A percentile compares a stretch with the other conserved stretches of the same genome.
Evolutionary conservation across 2,329 filamentous ascomycete species (phyloP).

Genomic region (Xenoacremonium recifei): DNA sequence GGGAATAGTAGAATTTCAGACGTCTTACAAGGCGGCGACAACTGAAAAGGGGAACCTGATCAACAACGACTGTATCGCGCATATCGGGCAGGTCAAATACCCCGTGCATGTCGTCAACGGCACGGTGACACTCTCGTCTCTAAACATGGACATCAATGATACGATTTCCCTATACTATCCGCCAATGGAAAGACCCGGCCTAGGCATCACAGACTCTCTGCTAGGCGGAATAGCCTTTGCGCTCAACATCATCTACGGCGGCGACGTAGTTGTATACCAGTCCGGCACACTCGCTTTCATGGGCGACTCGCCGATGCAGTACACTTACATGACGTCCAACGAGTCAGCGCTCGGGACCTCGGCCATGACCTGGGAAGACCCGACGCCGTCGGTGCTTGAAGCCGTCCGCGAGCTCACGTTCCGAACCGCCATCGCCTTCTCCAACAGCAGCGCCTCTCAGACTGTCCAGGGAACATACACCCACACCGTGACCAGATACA

Average conservation of each 20-base stretch:
- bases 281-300: slow-evolving; percentile 1
- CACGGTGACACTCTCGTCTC: slow-evolving; percentile 1
- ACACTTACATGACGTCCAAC: slow-evolving; percentile 8
- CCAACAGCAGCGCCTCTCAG: slow-evolving; percentile 1
- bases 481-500: slow-evolving; percentile 2
- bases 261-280: slow-evolving; percentile 3
- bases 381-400: slow-evolving; percentile 1
- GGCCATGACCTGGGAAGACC: slow-evolving; percentile 7
- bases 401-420: slow-evolving; percentile 5
- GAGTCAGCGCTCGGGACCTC: slow-evolving; percentile 1
- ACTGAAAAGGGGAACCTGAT: slow-evolving; percentile 1
- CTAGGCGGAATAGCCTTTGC: slow-evolving; percentile 7
- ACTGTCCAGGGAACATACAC: slow-evolving; percentile 1
- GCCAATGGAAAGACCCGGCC: slow-evolving; percentile 1
- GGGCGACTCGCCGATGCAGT: slow-evolving; percentile 2
- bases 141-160: neutral
- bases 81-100: slow-evolving; percentile 4
- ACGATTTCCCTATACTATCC: slow-evolving; percentile 1
- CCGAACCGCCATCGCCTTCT: slow-evolving; percentile 6
- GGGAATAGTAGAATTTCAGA: slow-evolving; percentile 1
- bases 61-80: slow-evolving; percentile 6
- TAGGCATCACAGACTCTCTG: neutral
- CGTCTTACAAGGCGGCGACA: slow-evolving; percentile 1
- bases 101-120: slow-evolving; percentile 3
- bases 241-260: neutral